A percentile compares a stretch with the other conserved stretches of the same genome.
Conservation (phyloP, 1,139 yeast species). For the Debaryomyces subglobosus region DNA sequence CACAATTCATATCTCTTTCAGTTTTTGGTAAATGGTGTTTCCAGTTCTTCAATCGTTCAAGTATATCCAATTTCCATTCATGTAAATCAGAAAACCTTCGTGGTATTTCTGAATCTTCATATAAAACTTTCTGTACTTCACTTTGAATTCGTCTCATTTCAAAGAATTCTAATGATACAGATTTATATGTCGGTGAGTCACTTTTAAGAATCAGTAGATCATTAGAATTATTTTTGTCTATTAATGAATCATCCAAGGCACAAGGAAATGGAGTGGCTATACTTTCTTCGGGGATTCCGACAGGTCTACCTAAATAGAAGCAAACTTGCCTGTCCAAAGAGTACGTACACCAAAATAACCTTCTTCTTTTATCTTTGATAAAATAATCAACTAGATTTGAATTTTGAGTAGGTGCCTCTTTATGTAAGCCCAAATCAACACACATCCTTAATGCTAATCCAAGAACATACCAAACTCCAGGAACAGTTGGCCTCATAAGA, state of each 20-base stretch:
- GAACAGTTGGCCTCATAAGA: constrained; percentile 73
- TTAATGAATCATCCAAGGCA: constrained; percentile 70
- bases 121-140: constrained; percentile 70
- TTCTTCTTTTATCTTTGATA: constrained; percentile 67
- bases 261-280: constrained; percentile 70
- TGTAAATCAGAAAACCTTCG: constrained; percentile 55
- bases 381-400: constrained; percentile 48
- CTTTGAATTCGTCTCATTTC: constrained; percentile 74
- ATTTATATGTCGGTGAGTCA: constrained; percentile 62
- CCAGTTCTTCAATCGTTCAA: constrained; percentile 63
- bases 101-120: constrained; percentile 73
- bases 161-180: constrained; percentile 67
- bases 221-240: constrained; percentile 32
- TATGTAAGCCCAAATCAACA: constrained; percentile 82
- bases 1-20: constrained; percentile 66
- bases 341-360: constrained; percentile 90
- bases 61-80: constrained; percentile 62
- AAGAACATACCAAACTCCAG: constrained; percentile 91
- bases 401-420: constrained; percentile 39
- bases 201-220: constrained; percentile 26
- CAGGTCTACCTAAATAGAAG: constrained; percentile 71
- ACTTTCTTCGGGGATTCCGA: constrained; percentile 74
- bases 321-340: constrained; percentile 80
- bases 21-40: constrained; percentile 57
- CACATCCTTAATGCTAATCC: constrained; percentile 81